phyloP scores from a whole-genome alignment of 441 rosid genomes.

The Sinapis alba region DNA sequence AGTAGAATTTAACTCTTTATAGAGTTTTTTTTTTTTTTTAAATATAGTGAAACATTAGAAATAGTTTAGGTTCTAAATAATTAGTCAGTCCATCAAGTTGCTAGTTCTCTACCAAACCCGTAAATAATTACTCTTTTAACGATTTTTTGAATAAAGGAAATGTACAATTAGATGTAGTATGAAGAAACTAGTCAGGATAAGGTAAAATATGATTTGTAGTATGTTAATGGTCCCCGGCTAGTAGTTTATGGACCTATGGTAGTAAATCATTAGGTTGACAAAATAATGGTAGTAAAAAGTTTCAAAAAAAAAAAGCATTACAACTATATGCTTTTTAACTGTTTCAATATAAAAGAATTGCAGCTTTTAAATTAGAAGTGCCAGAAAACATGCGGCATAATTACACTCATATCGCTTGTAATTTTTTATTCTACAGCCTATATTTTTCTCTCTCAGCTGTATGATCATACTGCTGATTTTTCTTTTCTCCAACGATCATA shows the following conservation, averaged over 20 bases:
- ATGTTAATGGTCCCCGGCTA: neutral
- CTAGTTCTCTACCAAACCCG: too few species aligned
- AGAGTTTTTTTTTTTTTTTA: too few species aligned
- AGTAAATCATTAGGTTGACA: too few species aligned
- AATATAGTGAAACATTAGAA: too few species aligned
- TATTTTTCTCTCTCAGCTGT: neutral
- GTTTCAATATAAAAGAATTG: neutral
- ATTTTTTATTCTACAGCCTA: neutral
- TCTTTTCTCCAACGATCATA: neutral
- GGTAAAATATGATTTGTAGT: neutral
- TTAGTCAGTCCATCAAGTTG: too few species aligned
- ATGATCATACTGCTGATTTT: neutral
- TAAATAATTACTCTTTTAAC: too few species aligned
- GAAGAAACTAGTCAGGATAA: neutral
- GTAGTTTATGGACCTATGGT: neutral
- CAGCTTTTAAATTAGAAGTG: slow-evolving; percentile 17
- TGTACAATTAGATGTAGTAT: neutral
- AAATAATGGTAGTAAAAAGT: too few species aligned
- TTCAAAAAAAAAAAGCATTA: too few species aligned
- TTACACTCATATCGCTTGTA: slow-evolving; percentile 21
- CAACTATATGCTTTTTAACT: too few species aligned
- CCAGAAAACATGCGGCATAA: slow-evolving; percentile 38
- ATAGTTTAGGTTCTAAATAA: too few species aligned
- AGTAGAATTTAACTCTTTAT: too few species aligned
- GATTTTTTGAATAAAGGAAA: neutral